Evolutionary conservation across 2,329 filamentous ascomycete species (phyloP), one percentile per base, ranked within the genome.

Genomic region (Cryphonectria carpinicola): DNA sequence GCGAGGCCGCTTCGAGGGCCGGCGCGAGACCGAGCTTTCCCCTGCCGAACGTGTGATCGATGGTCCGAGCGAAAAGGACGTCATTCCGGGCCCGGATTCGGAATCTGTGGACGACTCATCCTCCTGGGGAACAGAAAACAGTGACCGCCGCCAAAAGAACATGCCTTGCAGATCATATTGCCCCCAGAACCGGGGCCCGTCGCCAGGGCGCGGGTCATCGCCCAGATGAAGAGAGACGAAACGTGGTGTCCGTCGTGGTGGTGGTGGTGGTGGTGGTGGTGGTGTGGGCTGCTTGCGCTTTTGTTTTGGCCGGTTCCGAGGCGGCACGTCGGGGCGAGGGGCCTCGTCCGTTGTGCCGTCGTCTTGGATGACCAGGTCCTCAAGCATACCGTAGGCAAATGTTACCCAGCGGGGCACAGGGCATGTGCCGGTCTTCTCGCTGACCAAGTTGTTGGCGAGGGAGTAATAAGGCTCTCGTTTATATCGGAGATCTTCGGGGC

Each of bases 181-280:
- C 19, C 5, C 1, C 32, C 14, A 6, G 6, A 11, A 17, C 28
- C 6, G 8, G n/a, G 32, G 39, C 3, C 17, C 35, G 14, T 35
- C 52, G 22, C 58, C 32, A 8, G 49, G 10, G 5, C 39, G 5
- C n/a, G 7, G 8, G n/a, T 68, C 68, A 28, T 1, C 11, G 14
- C 71, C 71, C 19, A 72, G 35, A 22, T 43, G 43, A 65, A 72
- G 17, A 28, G 71, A 67, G 28, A 62, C 71, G 19, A 72, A 35
- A 17, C 68, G 49, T 3, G 52, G 41, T 28, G 32, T 4, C 32
- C 32, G 32, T 32, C 32, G 32, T 32, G 32, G 32, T 32, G 28
- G 28, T 28, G 28, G 2, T 28, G 28, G 28, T 28, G 28, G 28
- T 28, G 28, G 28, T 28, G 28, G 28, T 28, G 28, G 28, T 28